Evolutionary conservation across 768 basidiomycete species (phyloP).

Genomic region (Fibroporia radiculosa): DNA sequence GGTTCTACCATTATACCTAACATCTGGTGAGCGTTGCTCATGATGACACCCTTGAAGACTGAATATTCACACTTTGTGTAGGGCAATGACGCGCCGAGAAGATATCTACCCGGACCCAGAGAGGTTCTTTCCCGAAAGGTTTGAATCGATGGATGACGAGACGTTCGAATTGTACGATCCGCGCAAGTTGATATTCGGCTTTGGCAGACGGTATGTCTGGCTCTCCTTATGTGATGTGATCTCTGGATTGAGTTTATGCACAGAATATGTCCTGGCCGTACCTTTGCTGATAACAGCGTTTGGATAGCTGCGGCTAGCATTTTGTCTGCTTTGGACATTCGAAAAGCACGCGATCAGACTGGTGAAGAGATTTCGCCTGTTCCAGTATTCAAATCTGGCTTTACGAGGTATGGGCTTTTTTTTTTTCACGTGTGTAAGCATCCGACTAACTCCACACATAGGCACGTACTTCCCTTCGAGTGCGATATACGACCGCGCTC

Average conservation of each 20-base stretch:
- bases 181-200: slow-evolving; percentile 44
- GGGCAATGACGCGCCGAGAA: slow-evolving; percentile 6
- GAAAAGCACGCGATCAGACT: slow-evolving; percentile 30
- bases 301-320: slow-evolving; percentile 39
- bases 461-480: too few relatives aligned
- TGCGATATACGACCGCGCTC: too few relatives aligned
- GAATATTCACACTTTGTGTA: neutral
- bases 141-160: slow-evolving; percentile 13
- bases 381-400: slow-evolving; percentile 32
- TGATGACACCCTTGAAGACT: neutral
- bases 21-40: slow-evolving; percentile 3
- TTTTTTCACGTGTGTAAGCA: too few relatives aligned
- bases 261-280: slow-evolving; percentile 47
- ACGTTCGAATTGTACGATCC: slow-evolving; percentile 29
- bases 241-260: neutral
- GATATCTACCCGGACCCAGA: slow-evolving; percentile 9
- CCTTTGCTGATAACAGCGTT: slow-evolving; percentile 39
- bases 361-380: slow-evolving; percentile 32
- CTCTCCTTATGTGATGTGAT: neutral
- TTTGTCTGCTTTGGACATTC: slow-evolving; percentile 38
- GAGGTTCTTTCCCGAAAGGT: slow-evolving; percentile 10
- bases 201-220: slow-evolving; percentile 34
- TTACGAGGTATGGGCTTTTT: slow-evolving; percentile 32
- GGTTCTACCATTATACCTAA: slow-evolving; percentile 8
- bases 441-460: too few relatives aligned